Conservation (phyloP, 495 filamentous ascomycete genomes). For the Astrothelium subdiscretum region DNA sequence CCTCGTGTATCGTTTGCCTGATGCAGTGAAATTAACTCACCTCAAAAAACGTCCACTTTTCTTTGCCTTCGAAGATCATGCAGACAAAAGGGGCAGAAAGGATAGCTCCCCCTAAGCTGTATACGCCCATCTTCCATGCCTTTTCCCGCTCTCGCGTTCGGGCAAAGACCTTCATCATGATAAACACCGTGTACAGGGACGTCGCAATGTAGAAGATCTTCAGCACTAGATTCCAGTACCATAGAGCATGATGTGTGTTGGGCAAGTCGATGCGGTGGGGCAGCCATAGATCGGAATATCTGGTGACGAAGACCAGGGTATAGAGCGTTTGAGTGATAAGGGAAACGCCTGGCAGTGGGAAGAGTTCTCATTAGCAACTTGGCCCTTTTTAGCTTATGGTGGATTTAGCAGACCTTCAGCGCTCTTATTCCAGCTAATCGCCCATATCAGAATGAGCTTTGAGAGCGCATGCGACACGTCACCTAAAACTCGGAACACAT, state of each 20-base stretch:
- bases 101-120: constrained; percentile 47
- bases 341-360: constrained; percentile 55
- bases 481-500: constrained; percentile 68
- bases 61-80: constrained; percentile 41
- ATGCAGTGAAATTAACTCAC: constrained; percentile 30
- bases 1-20: background rate
- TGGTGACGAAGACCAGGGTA: constrained; percentile 67
- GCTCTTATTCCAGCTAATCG: constrained; percentile 78
- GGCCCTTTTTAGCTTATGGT: constrained; percentile 1
- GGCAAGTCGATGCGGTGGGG: constrained; percentile 7
- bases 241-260: constrained; percentile 26
- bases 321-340: constrained; percentile 89
- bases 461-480: constrained; percentile 76
- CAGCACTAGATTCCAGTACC: constrained; percentile 56
- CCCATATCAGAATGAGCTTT: constrained; percentile 80
- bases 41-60: constrained; percentile 39
- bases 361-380: background rate
- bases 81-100: constrained; percentile 54
- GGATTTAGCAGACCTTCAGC: constrained; percentile 56
- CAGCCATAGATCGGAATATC: constrained; percentile 65
- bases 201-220: constrained; percentile 82
- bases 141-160: constrained; percentile 81
- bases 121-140: constrained; percentile 75
- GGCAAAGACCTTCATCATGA: constrained; percentile 80
- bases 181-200: constrained; percentile 72